phyloP scores from a whole-genome alignment of 2,329 filamentous ascomycete genomes.

The Cladophialophora carrionii region DNA sequence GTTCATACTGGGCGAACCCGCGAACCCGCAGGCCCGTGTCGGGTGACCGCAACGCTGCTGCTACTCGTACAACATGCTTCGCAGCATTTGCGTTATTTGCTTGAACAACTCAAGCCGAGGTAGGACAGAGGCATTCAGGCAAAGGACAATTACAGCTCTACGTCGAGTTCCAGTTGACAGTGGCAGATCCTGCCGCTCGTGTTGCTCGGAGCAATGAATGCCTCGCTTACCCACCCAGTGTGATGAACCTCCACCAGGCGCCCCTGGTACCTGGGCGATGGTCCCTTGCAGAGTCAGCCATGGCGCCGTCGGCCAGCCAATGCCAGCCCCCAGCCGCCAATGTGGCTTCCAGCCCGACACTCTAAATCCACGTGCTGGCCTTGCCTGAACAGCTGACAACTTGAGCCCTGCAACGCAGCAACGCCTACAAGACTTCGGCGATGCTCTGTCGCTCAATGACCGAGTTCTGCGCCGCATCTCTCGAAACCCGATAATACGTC shows the following conservation, averaged over 20 bases:
- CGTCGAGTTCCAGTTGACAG: neutral
- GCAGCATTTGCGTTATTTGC: neutral
- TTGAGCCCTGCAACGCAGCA: constrained; percentile 7
- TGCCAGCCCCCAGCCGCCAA: constrained; percentile 3
- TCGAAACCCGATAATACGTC: constrained; percentile 82
- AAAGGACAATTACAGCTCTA: neutral
- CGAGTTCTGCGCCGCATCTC: constrained; percentile 84
- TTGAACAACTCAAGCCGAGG: neutral
- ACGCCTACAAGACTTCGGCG: constrained; percentile 49
- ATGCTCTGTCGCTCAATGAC: constrained; percentile 71
- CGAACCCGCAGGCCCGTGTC: neutral
- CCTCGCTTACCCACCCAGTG: constrained; percentile 14
- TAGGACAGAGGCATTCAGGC: neutral
- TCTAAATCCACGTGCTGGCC: constrained; percentile 12
- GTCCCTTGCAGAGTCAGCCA: constrained; percentile 21
- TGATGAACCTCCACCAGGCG: neutral
- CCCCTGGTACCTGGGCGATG: constrained; percentile 5
- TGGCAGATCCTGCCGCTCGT: neutral
- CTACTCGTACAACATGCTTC: neutral
- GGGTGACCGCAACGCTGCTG: constrained; percentile 6
- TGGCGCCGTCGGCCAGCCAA: neutral
- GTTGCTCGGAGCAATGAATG: constrained; percentile 5
- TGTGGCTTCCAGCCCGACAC: constrained; percentile 10
- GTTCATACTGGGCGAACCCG: neutral
- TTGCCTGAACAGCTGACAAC: constrained; percentile 1